A percentile compares a stretch with the other conserved stretches of the same genome.
These are phyloP conservation scores for Colletotrichum acutatum DNA, from an alignment of 2,329 filamentous ascomycete genomes.

Conservation along the genomic window DNA sequence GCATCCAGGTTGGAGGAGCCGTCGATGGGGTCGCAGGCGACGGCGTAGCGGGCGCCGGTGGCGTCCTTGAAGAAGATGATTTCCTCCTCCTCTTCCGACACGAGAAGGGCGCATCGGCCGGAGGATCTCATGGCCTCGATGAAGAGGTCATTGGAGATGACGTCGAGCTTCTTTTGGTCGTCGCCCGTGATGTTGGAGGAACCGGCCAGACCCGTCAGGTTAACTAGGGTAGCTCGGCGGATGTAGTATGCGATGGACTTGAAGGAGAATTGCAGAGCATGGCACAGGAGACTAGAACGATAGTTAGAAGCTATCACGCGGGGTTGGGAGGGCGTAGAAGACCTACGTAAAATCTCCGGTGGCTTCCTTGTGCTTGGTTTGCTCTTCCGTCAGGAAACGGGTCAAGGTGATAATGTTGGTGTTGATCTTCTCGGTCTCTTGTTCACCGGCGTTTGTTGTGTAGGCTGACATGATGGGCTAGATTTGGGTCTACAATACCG, in stretches of 20 bases:
- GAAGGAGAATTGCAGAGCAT: constrained; percentile 99
- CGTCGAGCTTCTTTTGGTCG: constrained; percentile 99
- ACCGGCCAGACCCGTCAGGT: constrained; percentile 93
- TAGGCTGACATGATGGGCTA: constrained; percentile 35
- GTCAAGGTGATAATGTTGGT: constrained; percentile 96
- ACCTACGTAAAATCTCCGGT: constrained; percentile 98
- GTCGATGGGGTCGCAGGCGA: constrained; percentile 98
- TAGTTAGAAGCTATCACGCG: constrained; percentile 2
- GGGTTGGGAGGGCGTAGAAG: not conserved
- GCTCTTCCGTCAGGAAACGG: constrained; percentile 95
- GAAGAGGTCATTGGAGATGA: constrained; percentile 98
- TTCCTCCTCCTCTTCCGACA: constrained; percentile 98
- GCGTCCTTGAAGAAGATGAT: constrained; percentile 87
- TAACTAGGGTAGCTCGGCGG: constrained; percentile 92
- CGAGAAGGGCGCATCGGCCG: constrained; percentile 88
- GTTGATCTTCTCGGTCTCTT: constrained; percentile 84
- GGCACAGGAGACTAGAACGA: constrained; percentile 82
- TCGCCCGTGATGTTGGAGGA: constrained; percentile 96
- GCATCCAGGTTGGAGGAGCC: constrained; percentile 97
- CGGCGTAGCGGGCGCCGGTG: constrained; percentile 85
- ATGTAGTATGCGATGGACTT: constrained; percentile 99
- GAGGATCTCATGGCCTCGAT: constrained; percentile 94
- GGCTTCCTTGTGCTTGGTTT: constrained; percentile 90
- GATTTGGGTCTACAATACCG: not conserved
- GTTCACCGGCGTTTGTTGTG: constrained; percentile 51